Evolutionary conservation across 176 grass and related monocot genomes (phyloP), one percentile per base, ranked within the genome.

Genomic region (Aegilops bicornis): DNA sequence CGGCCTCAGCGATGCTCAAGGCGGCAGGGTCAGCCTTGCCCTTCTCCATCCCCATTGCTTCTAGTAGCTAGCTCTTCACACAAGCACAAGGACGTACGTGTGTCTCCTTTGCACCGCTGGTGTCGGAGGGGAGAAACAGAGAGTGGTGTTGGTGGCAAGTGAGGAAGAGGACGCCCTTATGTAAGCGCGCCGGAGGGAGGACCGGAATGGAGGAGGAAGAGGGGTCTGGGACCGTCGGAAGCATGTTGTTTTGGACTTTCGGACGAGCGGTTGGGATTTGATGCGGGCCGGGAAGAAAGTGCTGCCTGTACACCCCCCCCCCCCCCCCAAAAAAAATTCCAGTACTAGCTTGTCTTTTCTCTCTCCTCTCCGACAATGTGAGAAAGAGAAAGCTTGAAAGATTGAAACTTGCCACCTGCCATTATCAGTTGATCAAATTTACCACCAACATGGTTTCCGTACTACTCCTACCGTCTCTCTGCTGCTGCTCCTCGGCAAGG

Each of bases 1-100:
- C 87, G 79, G 59, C 70, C 82, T 90, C 80, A 20, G 84, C 82
- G 4, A 95, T 58, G 86, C 85, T 85, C 42, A 98, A 93, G 33
- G 89, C 73, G 22, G 83, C 79, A 32, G 60, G 30, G 31, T 73
- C 48, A 35, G 59, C 45, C 33, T 37, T 31, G 40, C 17, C 20
- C 32, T 60, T 75, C 45, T 86, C 91, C 85, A 86, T 80, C 27
- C 77, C 78, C 89, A 90, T 91, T 81, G 10, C 43, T 42, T 3
- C 42, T 27, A 25, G 23, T 56, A 61, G 11, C 3, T 74, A 6
- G 2, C 7, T 27, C 14, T 47, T 76, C 25, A n/a, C 27, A 23
- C 52, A 48, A 23, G 29, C 25, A 31, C 9, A 7, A 9, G 1
- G 50, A 11, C 40, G 70, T 74, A 8, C n/a, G 45, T 5, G 1